A percentile compares a stretch with the other conserved stretches of the same genome.
These are phyloP conservation scores for Rubia tinctorum DNA, from an alignment of 305 asterid genomes.

Conservation along the genomic window DNA sequence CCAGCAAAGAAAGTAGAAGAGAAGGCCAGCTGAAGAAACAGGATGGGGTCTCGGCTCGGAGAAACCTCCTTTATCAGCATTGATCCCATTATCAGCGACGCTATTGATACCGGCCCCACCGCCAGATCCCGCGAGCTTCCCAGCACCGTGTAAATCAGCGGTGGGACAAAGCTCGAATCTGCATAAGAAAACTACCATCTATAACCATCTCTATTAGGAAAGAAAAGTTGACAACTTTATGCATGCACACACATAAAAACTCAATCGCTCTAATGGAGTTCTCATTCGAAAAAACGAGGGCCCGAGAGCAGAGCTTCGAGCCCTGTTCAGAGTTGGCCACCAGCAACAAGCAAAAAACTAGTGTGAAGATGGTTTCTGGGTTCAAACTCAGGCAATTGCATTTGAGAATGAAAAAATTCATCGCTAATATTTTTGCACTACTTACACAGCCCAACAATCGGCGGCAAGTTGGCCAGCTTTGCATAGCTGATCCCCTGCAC, in stretches of 20 bases:
- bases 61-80: conserved; percentile 77
- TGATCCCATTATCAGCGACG: conserved; percentile 76
- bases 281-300: no score
- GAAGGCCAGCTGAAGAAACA: conserved; percentile 82
- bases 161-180: conserved; percentile 98
- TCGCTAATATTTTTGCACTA: neutral
- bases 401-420: no score
- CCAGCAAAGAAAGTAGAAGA: conserved; percentile 89
- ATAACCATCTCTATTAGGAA: no score
- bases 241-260: no score
- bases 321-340: no score
- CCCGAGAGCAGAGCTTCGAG: no score
- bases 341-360: no score
- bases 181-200: conserved; percentile 5
- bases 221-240: neutral
- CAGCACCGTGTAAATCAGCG: conserved; percentile 73
- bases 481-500: conserved; percentile 88
- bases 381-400: no score
- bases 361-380: no score
- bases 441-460: conserved; percentile 90
- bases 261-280: no score
- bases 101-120: conserved; percentile 91
- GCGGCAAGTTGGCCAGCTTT: conserved; percentile 83
- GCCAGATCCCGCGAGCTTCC: conserved; percentile 96
- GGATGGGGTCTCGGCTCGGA: conserved; percentile 47